phyloP scores from a whole-genome alignment of 768 basidiomycete genomes.

The Phallus indusiatus region DNA sequence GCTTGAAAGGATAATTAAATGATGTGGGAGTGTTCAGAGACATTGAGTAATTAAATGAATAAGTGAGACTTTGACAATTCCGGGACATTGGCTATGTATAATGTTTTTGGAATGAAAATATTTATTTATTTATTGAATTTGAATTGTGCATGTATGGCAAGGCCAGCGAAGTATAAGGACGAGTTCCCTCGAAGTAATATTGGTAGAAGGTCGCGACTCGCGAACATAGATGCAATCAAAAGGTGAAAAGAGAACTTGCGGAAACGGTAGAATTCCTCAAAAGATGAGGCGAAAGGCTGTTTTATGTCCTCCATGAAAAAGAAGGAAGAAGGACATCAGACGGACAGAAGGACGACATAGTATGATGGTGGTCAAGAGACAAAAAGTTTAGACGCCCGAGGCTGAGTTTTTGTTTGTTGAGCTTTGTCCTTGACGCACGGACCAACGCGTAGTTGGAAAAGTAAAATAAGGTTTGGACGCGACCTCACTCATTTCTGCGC shows the following conservation, averaged over 20 bases:
- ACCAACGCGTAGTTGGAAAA: not conserved
- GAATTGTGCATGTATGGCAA: too few relatives aligned
- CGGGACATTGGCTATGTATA: not conserved
- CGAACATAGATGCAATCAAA: too few relatives aligned
- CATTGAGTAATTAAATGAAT: not conserved
- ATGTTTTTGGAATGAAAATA: not conserved
- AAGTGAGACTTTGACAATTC: not conserved
- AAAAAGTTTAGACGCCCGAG: not conserved
- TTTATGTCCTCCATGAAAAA: not conserved
- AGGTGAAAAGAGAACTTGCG: too few relatives aligned
- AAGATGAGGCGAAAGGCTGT: too few relatives aligned
- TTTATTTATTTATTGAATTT: not conserved
- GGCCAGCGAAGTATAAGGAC: too few relatives aligned
- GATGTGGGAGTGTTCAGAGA: not conserved
- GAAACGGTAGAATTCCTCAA: too few relatives aligned
- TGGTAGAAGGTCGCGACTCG: too few relatives aligned
- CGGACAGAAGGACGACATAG: not conserved
- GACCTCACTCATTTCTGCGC: not conserved
- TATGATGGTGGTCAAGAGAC: not conserved
- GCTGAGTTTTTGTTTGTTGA: not conserved
- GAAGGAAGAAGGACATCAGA: not conserved
- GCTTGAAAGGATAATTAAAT: not conserved
- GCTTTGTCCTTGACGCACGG: not conserved
- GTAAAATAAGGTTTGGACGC: conserved; percentile 6
- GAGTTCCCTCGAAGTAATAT: too few relatives aligned